These are phyloP conservation scores for Aquilaria agallochum DNA, from an alignment of 441 rosid genomes.

Conservation along the genomic window DNA sequence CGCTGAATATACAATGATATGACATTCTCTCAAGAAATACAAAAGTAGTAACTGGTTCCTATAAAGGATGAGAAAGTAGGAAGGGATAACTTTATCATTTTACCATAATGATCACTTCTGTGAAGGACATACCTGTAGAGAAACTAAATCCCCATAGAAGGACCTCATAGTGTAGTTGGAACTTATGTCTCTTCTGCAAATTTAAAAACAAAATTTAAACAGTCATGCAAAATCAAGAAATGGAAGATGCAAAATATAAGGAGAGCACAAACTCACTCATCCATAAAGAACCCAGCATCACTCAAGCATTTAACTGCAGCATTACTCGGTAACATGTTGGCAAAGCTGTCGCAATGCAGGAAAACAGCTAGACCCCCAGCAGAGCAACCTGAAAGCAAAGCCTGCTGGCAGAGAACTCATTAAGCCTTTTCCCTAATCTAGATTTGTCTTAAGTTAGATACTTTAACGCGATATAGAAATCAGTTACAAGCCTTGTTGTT, in stretches of 20 bases:
- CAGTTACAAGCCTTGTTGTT: no score
- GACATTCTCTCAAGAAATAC: no score
- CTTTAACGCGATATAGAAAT: not conserved
- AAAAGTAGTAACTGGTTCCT: no score
- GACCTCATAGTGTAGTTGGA: constrained; percentile 62
- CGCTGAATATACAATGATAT: no score
- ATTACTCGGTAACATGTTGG: constrained; percentile 41
- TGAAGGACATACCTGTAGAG: constrained; percentile 50
- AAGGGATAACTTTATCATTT: no score
- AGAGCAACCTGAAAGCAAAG: constrained; percentile 78
- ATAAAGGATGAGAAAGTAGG: no score
- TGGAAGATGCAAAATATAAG: not conserved
- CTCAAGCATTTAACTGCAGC: constrained; percentile 70
- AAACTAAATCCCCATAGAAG: constrained; percentile 48
- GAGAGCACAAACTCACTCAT: constrained; percentile 35
- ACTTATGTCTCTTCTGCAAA: constrained; percentile 62
- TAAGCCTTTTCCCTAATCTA: not conserved
- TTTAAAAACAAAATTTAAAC: constrained; percentile 6
- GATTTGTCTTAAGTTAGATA: no score
- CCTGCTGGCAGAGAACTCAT: constrained; percentile 24
- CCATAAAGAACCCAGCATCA: constrained; percentile 73
- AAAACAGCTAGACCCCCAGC: constrained; percentile 75
- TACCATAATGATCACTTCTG: no score
- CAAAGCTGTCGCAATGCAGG: constrained; percentile 58
- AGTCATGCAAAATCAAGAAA: not conserved